Percentiles rank a stretch among this genome's conserved stretches.
Conservation (phyloP, 2,329 filamentous ascomycete species). For the Aureobasidium leucospermi region DNA sequence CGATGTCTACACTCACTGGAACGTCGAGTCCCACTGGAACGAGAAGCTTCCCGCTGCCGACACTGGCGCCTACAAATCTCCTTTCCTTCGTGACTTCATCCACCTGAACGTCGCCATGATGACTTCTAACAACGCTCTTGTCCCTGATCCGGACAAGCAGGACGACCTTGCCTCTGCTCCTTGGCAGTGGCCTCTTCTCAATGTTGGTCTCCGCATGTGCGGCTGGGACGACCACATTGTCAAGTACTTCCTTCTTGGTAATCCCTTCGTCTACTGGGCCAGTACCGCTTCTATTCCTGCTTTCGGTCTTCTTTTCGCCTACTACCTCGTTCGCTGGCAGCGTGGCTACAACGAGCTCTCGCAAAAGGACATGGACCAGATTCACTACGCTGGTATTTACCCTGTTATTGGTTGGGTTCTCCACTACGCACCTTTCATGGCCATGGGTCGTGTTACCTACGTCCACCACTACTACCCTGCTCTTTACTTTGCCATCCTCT, state of each 20-base stretch:
- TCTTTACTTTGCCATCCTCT: conserved; percentile 91
- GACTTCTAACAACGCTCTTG: conserved; percentile 98
- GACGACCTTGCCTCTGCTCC: conserved; percentile 93
- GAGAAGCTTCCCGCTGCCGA: conserved; percentile 84
- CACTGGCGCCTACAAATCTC: conserved; percentile 88
- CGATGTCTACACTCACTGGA: conserved; percentile 97
- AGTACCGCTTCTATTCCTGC: conserved; percentile 71
- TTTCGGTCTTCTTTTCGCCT: conserved; percentile 64
- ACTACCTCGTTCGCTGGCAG: conserved; percentile 93
- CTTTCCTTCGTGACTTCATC: conserved; percentile 95
- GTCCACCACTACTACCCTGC: conserved; percentile 99
- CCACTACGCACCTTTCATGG: conserved; percentile 90
- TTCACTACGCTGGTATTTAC: conserved; percentile 90
- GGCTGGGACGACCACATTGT: conserved; percentile 92
- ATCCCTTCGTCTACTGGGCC: conserved; percentile 93
- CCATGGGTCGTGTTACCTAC: conserved; percentile 98
- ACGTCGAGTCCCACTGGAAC: conserved; percentile 91
- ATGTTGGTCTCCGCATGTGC: conserved; percentile 97
- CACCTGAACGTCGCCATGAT: conserved; percentile 99
- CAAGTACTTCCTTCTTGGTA: conserved; percentile 98
- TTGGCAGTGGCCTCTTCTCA: conserved; percentile 97
- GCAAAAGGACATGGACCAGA: conserved; percentile 75
- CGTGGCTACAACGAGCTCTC: conserved; percentile 82
- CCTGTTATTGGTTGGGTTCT: conserved; percentile 90
- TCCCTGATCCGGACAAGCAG: conserved; percentile 97